These are phyloP conservation scores for Tetrapisispora fleetii DNA, from an alignment of 805 yeast genomes.

Conservation along the genomic window DNA sequence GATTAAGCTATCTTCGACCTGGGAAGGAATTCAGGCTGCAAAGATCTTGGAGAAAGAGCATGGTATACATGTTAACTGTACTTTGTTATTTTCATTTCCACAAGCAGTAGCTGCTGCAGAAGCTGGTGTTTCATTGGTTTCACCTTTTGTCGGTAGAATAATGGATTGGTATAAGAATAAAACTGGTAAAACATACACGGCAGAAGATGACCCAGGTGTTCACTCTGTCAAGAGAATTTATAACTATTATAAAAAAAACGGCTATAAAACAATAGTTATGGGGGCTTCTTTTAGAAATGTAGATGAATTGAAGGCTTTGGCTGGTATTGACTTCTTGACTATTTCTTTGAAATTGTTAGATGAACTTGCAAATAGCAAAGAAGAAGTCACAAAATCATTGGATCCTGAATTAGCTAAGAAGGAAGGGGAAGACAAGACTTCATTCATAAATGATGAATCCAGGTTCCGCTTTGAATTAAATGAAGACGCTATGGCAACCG, in stretches of 20 bases:
- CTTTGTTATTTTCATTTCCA: constrained; percentile 82
- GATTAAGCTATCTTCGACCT: constrained; percentile 93
- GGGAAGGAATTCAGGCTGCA: constrained; percentile 99
- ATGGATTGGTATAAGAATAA: constrained; percentile 94
- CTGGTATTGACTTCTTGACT: constrained; percentile 93
- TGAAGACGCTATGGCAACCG: constrained; percentile 97
- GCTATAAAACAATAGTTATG: constrained; percentile 95
- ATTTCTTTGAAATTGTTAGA: constrained; percentile 87
- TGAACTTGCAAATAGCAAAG: constrained; percentile 68
- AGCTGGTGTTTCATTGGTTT: constrained; percentile 87
- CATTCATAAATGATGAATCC: constrained; percentile 76
- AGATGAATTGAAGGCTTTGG: constrained; percentile 89
- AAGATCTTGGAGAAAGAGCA: constrained; percentile 82
- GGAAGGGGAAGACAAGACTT: constrained; percentile 50
- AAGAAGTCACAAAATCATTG: constrained; percentile 67
- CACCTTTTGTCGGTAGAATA: constrained; percentile 98
- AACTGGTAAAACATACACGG: constrained; percentile 76
- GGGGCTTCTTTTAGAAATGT: constrained; percentile 98
- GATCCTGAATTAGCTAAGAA: constrained; percentile 51
- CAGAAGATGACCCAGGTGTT: constrained; percentile 88
- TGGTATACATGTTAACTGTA: constrained; percentile 88
- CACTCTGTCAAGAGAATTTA: constrained; percentile 71
- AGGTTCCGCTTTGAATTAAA: constrained; percentile 81
- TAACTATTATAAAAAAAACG: constrained; percentile 95
- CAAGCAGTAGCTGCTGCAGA: constrained; percentile 99